Base-by-base conservation (phyloP, 2,329 filamentous ascomycete species). In the Ceratocystis alfenasii region DNA sequence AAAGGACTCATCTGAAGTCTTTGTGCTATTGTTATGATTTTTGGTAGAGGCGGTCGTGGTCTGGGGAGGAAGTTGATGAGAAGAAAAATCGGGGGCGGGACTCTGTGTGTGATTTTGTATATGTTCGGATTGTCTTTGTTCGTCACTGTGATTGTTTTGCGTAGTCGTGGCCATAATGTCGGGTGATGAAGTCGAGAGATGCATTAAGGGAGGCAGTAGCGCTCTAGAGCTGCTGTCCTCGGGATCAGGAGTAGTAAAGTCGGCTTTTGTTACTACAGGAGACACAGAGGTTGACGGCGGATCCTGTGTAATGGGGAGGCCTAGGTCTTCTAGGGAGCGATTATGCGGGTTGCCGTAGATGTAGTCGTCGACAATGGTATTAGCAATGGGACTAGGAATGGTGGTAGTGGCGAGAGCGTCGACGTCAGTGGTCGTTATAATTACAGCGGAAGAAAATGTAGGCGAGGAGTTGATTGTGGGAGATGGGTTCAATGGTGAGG, bases 1-100 rank as follows among this genome's bases (percentile, higher is more conserved):
- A 2, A 81, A 84, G 0, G 81, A 82, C 66, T 81, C 76, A 7
- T 76, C 75, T 5, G 81, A 83, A 17, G 74, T 72, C 62, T 76
- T 63, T 20, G 62, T 45, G 20, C 33, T 20, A 33, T 41, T 44
- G 22, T 12, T 41, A 36, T 17, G 33, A n/a, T 65, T 41, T 30
- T 36, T 7, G 30, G 17, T 5, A 36, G 25, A 17, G 59, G 33
- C 22, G 7, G 61, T 48, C 33, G 55, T 17, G 28, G 61, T 12
- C 44, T 30, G 22, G 41, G 20, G 36, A 22, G 50, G 50, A 48
- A 59, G 50, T 45, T 33, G 59, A 41, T 25, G 46, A 22, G 61
- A 57, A 55, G 45, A 65, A 25, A 45, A 28, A n/a, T 41, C 36
- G 3, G 46, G 7, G 30, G 28, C 22, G 17, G 15, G 33, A 55